Conservation (phyloP, 2,329 filamentous ascomycete genomes). For the Xylaria digitata region DNA sequence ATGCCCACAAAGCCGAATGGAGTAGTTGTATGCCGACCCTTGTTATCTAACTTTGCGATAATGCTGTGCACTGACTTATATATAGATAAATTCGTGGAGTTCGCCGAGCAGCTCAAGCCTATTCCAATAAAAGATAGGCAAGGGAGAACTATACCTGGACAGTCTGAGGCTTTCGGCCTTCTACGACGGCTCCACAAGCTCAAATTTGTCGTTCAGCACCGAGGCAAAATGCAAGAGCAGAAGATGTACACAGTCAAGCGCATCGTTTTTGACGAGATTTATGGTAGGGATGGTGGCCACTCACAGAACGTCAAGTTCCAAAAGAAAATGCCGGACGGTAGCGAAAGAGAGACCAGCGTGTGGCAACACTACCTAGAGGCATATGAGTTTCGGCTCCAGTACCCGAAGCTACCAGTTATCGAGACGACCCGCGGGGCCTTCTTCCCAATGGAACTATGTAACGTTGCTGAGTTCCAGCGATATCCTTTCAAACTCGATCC, state of each 20-base stretch:
- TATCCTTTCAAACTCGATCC: conserved; percentile 72
- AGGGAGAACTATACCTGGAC: conserved; percentile 45
- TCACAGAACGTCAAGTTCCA: conserved; percentile 68
- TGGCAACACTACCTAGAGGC: conserved; percentile 66
- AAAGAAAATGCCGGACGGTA: conserved; percentile 55
- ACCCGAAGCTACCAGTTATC: conserved; percentile 66
- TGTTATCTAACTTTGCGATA: background rate
- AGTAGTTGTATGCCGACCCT: conserved; percentile 45
- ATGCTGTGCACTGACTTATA: conserved; percentile 48
- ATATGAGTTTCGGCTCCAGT: conserved; percentile 63
- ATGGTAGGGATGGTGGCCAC: conserved; percentile 59
- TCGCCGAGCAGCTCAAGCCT: conserved; percentile 53
- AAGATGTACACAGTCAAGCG: conserved; percentile 65
- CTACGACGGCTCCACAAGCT: conserved; percentile 66
- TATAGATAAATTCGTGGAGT: conserved; percentile 44
- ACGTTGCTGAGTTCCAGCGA: conserved; percentile 64
- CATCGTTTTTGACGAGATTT: conserved; percentile 61
- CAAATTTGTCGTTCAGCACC: conserved; percentile 67
- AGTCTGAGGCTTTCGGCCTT: conserved; percentile 65
- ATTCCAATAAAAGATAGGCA: conserved; percentile 41
- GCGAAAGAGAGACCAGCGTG: conserved; percentile 56
- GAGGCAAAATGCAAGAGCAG: conserved; percentile 57
- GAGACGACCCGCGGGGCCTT: conserved; percentile 64
- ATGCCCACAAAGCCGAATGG: conserved; percentile 45
- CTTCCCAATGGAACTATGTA: conserved; percentile 72